phyloP scores from a whole-genome alignment of 1,284 basidiomycete species.

The Ganoderma sp. region DNA sequence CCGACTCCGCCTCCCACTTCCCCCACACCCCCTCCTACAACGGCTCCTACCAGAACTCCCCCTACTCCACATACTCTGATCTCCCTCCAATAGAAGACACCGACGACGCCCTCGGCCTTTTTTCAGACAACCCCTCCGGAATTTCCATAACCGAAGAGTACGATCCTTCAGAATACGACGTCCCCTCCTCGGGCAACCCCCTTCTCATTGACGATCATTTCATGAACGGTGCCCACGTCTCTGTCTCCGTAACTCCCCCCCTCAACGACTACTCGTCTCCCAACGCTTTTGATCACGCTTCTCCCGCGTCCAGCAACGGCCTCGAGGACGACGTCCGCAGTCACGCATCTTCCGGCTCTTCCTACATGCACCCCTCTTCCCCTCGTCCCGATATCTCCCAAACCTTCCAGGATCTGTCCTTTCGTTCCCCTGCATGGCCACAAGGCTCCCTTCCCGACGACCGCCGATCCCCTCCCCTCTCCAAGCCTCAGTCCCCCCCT shows the following conservation, averaged over 20 bases:
- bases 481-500: conserved; percentile 71
- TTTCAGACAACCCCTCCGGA: conserved; percentile 46
- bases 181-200: conserved; percentile 53
- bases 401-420: conserved; percentile 60
- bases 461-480: conserved; percentile 48
- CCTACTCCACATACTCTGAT: conserved; percentile 70
- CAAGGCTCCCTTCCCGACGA: conserved; percentile 55
- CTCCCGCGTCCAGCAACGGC: conserved; percentile 64
- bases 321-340: conserved; percentile 55
- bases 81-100: conserved; percentile 58
- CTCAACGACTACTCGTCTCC: conserved; percentile 48
- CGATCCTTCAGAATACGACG: conserved; percentile 73
- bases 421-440: conserved; percentile 67
- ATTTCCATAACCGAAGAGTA: conserved; percentile 54
- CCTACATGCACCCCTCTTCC: conserved; percentile 53
- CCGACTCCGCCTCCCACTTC: conserved; percentile 40
- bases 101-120: conserved; percentile 49
- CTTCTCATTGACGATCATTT: conserved; percentile 65
- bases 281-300: conserved; percentile 60
- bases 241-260: conserved; percentile 48
- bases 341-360: conserved; percentile 71
- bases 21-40: conserved; percentile 60
- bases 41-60: conserved; percentile 66
- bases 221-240: conserved; percentile 49
- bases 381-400: conserved; percentile 61